Evolutionary conservation across 2,329 filamentous ascomycete genomes (phyloP).

Genomic region (Daldinia sp.): DNA sequence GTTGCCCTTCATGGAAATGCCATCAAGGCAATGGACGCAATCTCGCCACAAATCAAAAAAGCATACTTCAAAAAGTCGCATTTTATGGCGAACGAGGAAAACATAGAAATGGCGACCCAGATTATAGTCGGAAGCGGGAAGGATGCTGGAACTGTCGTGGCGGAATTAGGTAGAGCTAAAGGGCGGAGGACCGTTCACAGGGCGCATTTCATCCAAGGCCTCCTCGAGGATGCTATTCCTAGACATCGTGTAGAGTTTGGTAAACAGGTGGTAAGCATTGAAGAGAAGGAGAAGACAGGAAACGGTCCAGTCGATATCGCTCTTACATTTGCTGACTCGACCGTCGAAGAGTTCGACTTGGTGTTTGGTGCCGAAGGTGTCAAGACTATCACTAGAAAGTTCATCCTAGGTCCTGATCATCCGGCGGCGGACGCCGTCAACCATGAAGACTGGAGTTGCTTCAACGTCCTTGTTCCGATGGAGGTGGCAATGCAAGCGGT

Average conservation of each 20-base stretch:
- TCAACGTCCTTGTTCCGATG: neutral
- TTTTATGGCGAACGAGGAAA: conserved; percentile 30
- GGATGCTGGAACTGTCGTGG: conserved; percentile 22
- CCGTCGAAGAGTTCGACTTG: neutral
- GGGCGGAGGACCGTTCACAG: conserved; percentile 29
- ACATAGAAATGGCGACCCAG: conserved; percentile 33
- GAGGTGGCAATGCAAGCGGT: neutral
- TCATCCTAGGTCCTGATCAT: neutral
- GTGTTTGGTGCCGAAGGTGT: neutral
- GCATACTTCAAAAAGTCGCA: conserved; percentile 32
- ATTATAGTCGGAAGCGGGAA: conserved; percentile 24
- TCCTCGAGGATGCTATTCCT: conserved; percentile 22
- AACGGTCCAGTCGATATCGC: neutral
- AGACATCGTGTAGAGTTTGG: conserved; percentile 1
- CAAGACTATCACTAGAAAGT: neutral
- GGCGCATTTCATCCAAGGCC: conserved; percentile 29
- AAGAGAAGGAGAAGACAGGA: neutral
- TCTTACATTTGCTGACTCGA: neutral
- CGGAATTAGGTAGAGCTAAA: conserved; percentile 29
- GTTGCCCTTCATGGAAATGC: conserved; percentile 32
- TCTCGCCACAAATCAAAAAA: conserved; percentile 26
- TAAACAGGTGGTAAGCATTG: neutral
- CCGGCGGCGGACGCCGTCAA: neutral
- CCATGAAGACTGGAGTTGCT: neutral
- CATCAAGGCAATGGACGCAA: conserved; percentile 27